Base-by-base conservation (phyloP, 139 green algal species). In the Chlorella sp. region DNA sequence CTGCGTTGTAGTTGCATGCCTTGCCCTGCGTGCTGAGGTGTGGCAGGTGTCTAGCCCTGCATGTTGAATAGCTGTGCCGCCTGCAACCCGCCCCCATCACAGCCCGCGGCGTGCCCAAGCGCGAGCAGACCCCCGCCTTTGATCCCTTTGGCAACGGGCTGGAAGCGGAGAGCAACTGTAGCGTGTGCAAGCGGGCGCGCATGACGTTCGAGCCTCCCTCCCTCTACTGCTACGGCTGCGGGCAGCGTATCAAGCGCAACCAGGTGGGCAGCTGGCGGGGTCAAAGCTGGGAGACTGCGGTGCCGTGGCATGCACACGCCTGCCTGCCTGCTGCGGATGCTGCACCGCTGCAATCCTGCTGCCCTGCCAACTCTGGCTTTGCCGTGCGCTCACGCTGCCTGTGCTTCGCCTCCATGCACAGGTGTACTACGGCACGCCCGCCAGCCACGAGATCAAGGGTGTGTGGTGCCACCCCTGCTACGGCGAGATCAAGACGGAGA, bases 161-260 rank as follows among this genome's bases (percentile, higher is more conserved):
- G 21, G 51, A 69, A 25, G 11, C 36, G 7, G 36, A 95, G 65
- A 90, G 93, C 30, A 81, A 78, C 55, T 99, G 96, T 93, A 90
- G 88, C 39, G 92, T 95, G 21, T 99, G 97, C 88, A 65, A 83
- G 32, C 86, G 93, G 12, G 94, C 93, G 38, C 95, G 94, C 71
- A 91, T 99, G 34, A 94, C 90, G 16, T 99, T 99, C 88, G 97
- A 99, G 91, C 97, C 97, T 39, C 95, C 95, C 25, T 92, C 94
- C 34, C 86, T 99, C 63, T 99, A 98, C 91, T 99, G 97, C 91
- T 94, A 91, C 30, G 68, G 69, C 57, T 99, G 97, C 87, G 92
- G 87, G 4, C 87, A 93, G 79, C 94, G 95, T 69, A 98, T 99
- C 92, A 99, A 99, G 92, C 92, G 95, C 73, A 94, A 96, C 56